phyloP scores from a whole-genome alignment of 257 asterid species.

The Fraxinus pennsylvanica region DNA sequence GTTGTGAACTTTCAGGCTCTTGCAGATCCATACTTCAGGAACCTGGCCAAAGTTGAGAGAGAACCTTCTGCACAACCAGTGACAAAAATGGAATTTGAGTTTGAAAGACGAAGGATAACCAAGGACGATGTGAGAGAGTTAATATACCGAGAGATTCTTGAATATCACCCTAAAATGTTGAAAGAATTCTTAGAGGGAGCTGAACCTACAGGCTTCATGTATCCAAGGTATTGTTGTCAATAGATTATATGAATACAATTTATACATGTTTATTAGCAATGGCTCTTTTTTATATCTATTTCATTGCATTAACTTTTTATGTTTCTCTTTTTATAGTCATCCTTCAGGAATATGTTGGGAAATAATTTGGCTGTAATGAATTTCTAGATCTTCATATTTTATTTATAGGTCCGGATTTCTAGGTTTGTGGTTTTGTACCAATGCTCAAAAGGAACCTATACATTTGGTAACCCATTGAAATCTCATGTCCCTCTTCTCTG shows the following conservation, averaged over 20 bases:
- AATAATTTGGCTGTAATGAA: not conserved
- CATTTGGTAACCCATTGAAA: not conserved
- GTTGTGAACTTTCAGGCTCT: slow-evolving; percentile 71
- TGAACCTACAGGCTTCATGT: slow-evolving; percentile 95
- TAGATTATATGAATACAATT: not conserved
- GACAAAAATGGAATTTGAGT: slow-evolving; percentile 95
- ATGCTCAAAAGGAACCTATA: not conserved
- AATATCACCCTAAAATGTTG: slow-evolving; percentile 96
- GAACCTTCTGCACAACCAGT: slow-evolving; percentile 96
- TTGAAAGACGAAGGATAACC: slow-evolving; percentile 90
- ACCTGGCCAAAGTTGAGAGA: slow-evolving; percentile 94
- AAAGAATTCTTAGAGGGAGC: slow-evolving; percentile 81
- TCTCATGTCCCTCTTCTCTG: not conserved
- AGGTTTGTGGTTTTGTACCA: not conserved
- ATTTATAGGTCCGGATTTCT: not conserved
- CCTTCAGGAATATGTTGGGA: not conserved
- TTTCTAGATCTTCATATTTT: not conserved
- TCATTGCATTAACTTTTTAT: not conserved
- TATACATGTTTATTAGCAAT: not conserved
- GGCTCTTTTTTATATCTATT: not conserved
- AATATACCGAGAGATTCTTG: slow-evolving; percentile 90
- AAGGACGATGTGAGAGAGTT: slow-evolving; percentile 92
- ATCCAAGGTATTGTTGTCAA: slow-evolving; percentile 65
- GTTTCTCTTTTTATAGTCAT: not conserved
- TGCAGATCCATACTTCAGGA: slow-evolving; percentile 97